phyloP scores from a whole-genome alignment of 345 rosid genomes.

The Salix dunnii region DNA sequence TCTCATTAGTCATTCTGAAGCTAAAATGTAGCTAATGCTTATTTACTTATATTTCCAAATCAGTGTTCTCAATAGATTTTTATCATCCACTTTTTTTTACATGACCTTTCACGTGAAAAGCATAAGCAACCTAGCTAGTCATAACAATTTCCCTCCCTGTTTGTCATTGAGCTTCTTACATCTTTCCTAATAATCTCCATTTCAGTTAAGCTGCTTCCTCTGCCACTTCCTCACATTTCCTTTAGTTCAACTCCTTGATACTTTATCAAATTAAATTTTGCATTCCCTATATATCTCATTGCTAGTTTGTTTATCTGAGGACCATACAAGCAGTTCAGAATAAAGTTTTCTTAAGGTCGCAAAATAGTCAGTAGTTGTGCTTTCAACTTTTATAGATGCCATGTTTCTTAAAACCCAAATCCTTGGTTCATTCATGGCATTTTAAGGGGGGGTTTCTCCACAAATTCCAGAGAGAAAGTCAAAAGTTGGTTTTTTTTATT shows the following conservation, averaged over 20 bases:
- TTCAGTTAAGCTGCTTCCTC: background rate
- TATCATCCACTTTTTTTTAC: background rate
- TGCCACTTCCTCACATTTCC: background rate
- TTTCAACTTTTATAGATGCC: background rate
- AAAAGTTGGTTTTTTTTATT: background rate
- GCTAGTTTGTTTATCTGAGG: background rate
- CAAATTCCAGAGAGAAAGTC: background rate
- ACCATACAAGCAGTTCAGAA: background rate
- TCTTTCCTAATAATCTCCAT: background rate
- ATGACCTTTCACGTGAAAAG: background rate
- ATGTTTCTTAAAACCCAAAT: background rate
- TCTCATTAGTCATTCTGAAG: too few species aligned
- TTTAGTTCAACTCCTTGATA: background rate
- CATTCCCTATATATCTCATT: background rate
- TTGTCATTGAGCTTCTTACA: background rate
- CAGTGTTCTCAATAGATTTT: background rate
- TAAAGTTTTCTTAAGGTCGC: background rate
- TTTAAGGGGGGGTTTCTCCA: background rate
- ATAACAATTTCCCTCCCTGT: background rate
- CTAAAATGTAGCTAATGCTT: too few species aligned
- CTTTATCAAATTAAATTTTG: background rate
- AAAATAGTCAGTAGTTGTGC: background rate
- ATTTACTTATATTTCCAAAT: too few species aligned
- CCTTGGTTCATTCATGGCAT: background rate
- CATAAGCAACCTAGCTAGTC: background rate